Conservation (phyloP, 148 eudicot species). For the Suaeda aralocaspica region DNA sequence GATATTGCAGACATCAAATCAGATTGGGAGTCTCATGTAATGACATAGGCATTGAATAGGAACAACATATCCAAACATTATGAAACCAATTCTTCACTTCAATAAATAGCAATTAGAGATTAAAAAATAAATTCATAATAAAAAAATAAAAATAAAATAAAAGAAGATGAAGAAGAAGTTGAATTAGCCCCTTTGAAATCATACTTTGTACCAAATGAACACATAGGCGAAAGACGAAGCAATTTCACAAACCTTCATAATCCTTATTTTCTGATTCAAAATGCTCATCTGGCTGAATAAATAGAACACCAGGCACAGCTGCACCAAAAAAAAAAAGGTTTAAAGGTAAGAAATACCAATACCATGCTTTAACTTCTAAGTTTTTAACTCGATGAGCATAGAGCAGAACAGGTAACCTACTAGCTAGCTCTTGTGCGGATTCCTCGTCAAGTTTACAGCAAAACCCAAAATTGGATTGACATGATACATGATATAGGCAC, state of each 20-base stretch:
- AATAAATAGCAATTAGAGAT: background rate
- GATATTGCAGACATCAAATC: no score
- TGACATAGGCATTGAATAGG: no score
- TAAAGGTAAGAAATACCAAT: background rate
- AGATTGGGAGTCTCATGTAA: no score
- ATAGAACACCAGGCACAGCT: constrained; percentile 76
- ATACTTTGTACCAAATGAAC: background rate
- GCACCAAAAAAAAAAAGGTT: constrained; percentile 26
- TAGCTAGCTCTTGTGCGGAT: constrained; percentile 56
- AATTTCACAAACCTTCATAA: constrained; percentile 60
- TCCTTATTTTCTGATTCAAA: constrained; percentile 54
- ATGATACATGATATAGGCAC: constrained; percentile 73
- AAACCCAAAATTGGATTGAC: constrained; percentile 68
- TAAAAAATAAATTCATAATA: background rate
- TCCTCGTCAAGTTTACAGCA: constrained; percentile 78
- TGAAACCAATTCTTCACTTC: no score
- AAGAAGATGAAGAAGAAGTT: no score
- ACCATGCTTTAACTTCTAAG: background rate
- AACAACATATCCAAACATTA: no score
- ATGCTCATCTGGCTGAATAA: constrained; percentile 55
- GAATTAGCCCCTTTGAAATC: background rate
- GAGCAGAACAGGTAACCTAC: constrained; percentile 30
- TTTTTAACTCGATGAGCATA: background rate
- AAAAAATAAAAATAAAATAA: no score
- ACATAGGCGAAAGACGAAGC: background rate